Evolutionary conservation across 2,329 filamentous ascomycete species (phyloP), one percentile per base, ranked within the genome.

Genomic region (Exophiala oligosperma): DNA sequence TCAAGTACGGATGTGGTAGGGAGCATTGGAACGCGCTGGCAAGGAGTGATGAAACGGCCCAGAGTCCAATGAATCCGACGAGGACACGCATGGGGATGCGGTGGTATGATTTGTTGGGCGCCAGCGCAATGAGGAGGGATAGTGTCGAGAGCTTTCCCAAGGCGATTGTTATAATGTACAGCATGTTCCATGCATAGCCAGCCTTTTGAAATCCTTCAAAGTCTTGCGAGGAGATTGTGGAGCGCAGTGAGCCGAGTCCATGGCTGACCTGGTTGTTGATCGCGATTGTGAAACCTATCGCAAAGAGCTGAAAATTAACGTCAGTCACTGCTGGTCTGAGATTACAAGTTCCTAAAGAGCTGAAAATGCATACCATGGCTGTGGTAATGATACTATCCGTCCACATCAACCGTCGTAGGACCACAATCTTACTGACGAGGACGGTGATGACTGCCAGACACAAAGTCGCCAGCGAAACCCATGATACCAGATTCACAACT

Each of bases 21-120:
- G 61, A 55, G 46, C 66, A 68, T 57, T 68, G 66, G 43, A 67
- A 62, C 4, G 63, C 59, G 35, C 67, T 59, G 24, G 56, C 48
- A 24, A 67, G 40, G 44, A 64, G 46, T 4, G 60, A 57, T 5
- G 54, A 35, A n/a, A 66, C 9, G 3, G 46, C 52, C 67, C 66
- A 68, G 6, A 57, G 17, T 21, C 29, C 40, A 32, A 62, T 54
- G 23, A 60, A 26, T n/a, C 50, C 57, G 23, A 59, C 53, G 14
- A 62, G 47, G n/a, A 26, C 58, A 35, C 52, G 54, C 53, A 56
- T 60, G n/a, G 57, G 57, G 17, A 44, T 43, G 24, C 57, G 57
- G 49, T 60, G 56, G 23, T 43, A 43, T 43, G 48, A 37, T 41
- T 56, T 60, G 14, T 55, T 56, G 38, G 57, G 57, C 8, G 57